Base-by-base conservation (phyloP, 1,139 yeast genomes). In the Kodamaea suecica region DNA sequence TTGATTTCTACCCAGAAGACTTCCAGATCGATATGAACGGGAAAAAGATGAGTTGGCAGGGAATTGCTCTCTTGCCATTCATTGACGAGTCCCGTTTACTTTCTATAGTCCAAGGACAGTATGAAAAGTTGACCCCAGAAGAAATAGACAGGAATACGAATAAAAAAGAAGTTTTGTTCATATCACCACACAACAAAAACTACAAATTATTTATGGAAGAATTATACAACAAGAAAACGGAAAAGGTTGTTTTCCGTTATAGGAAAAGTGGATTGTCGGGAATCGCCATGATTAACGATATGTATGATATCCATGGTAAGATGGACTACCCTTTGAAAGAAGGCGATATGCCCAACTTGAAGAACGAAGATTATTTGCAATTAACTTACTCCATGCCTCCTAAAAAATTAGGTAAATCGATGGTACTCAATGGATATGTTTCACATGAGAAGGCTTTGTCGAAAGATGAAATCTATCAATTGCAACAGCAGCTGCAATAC, bases 21-120 rank as follows among this genome's bases (percentile, higher is more conserved):
- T 90, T 90, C 59, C 77, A 83, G 35, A 84, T 90, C 45, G 97
- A 90, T 60, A 86, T 88, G 95, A 88, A 90, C 55, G 97, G 97
- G 17, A 86, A 86, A 47, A 87, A 84, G 48, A 84, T 84, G 87
- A 73, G 94, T 34, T 90, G 97, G 97, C 95, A 87, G 55, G 97
- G 95, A 36, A 84, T 90, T 50, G 94, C 95, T 0, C 63, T 90
- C 31, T 64, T 90, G 39, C 97, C 97, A 0, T 90, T 90, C 47
- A 90, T 90, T 49, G 96, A 90, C 49, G 95, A 86, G 49, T 57
- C 59, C n/a, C 67, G 95, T 48, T 66, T 90, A 32, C 61, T 88
- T 37, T 61, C 63, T 9, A 81, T 80, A 1, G 95, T 88, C 3
- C 73, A 76, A 35, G 75, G 63, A 2, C 79, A 82, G 40, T 90